phyloP scores from a whole-genome alignment of 2,329 filamentous ascomycete species.

The Phyllosticta citriasiana region DNA sequence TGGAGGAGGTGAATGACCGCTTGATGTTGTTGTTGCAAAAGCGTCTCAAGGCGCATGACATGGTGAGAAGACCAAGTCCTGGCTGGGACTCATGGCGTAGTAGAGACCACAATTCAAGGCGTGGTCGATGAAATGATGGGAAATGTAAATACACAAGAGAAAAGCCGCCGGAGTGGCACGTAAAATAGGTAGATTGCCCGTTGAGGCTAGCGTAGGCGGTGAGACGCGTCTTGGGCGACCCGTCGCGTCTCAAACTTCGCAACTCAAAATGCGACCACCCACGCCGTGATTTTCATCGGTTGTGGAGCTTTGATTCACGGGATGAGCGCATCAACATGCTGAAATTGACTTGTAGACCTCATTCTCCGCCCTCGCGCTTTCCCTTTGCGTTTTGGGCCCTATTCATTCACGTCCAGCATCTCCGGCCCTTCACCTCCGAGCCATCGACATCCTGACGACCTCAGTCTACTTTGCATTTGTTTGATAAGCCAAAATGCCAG shows the following conservation, averaged over 20 bases:
- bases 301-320: neutral
- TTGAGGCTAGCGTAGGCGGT: neutral
- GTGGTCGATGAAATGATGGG: neutral
- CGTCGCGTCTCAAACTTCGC: neutral
- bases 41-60: neutral
- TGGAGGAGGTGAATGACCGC: slow-evolving; percentile 20
- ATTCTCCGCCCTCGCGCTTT: neutral
- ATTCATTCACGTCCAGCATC: neutral
- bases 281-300: neutral
- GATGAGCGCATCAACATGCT: neutral
- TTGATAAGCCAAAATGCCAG: slow-evolving; percentile 19
- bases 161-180: neutral
- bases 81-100: neutral
- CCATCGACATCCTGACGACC: neutral
- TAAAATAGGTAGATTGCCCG: neutral
- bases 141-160: neutral
- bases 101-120: neutral
- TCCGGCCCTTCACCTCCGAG: neutral
- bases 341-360: neutral
- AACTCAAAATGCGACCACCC: neutral
- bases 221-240: neutral
- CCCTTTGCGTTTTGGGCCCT: neutral
- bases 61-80: neutral
- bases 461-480: neutral
- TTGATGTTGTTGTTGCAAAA: slow-evolving; percentile 16